phyloP scores from a whole-genome alignment of 148 eudicot species.

The Chenopodium berlandieri region DNA sequence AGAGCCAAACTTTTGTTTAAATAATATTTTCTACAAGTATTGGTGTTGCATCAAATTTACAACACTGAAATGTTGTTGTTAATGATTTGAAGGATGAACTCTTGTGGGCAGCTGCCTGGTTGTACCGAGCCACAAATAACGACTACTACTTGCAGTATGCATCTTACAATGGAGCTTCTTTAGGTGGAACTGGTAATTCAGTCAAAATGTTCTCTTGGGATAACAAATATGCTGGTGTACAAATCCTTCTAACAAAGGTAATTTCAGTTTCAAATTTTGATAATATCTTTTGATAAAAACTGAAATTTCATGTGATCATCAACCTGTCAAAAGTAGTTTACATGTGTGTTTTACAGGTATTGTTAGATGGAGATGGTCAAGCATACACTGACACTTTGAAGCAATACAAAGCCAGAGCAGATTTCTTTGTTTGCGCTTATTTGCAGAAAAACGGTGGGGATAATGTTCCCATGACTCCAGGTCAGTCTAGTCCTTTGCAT shows the following conservation, averaged over 20 bases:
- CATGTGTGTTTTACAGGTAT: slow-evolving; percentile 31
- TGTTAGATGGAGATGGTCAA: slow-evolving; percentile 57
- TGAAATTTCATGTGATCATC: background rate
- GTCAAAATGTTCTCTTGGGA: slow-evolving; percentile 72
- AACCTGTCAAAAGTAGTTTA: background rate
- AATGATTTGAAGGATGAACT: slow-evolving; percentile 50
- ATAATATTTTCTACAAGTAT: background rate
- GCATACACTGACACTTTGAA: slow-evolving; percentile 48
- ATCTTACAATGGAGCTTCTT: slow-evolving; percentile 41
- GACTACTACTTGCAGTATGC: slow-evolving; percentile 49
- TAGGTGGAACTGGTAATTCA: slow-evolving; percentile 57
- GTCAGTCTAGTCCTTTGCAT: slow-evolving; percentile 23
- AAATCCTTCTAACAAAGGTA: slow-evolving; percentile 68
- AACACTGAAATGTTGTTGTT: background rate
- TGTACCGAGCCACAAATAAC: slow-evolving; percentile 54
- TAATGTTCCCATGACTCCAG: slow-evolving; percentile 72
- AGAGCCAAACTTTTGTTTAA: too few species aligned
- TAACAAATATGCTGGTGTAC: slow-evolving; percentile 72
- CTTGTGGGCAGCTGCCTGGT: slow-evolving; percentile 81
- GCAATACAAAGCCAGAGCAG: slow-evolving; percentile 79
- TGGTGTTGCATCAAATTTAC: background rate
- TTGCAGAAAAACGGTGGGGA: slow-evolving; percentile 62
- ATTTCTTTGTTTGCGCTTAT: slow-evolving; percentile 73
- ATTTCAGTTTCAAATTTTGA: background rate
- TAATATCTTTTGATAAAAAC: background rate